phyloP scores from a whole-genome alignment of 768 basidiomycete genomes.

The Pleurotus sapidus region DNA sequence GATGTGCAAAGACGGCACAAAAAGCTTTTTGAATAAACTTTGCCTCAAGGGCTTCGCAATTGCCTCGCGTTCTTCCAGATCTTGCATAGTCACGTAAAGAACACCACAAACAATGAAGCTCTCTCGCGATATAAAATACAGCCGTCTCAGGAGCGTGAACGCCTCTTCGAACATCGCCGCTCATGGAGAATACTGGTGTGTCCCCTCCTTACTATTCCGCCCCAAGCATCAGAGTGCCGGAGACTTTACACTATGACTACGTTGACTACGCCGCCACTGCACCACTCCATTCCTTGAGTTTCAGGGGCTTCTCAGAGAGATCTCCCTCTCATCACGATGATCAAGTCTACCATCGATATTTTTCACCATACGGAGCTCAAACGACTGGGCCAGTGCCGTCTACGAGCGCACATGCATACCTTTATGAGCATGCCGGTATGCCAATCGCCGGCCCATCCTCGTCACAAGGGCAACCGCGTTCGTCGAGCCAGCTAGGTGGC shows the following conservation, averaged over 20 bases:
- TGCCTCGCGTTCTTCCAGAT: slow-evolving; percentile 1
- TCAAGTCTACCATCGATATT: slow-evolving; percentile 37
- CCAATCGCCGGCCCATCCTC: slow-evolving; percentile 36
- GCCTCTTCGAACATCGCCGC: slow-evolving; percentile 5
- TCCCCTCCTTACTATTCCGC: background rate
- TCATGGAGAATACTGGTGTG: background rate
- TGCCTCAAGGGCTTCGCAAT: background rate
- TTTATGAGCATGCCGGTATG: slow-evolving; percentile 27
- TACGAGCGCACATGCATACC: slow-evolving; percentile 31
- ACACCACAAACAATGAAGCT: background rate
- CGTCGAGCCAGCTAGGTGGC: slow-evolving; percentile 10
- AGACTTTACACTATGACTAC: background rate
- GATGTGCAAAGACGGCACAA: no score
- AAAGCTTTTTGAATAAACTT: background rate
- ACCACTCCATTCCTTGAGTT: slow-evolving; percentile 18
- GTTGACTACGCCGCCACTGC: slow-evolving; percentile 2
- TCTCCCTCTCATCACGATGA: slow-evolving; percentile 43
- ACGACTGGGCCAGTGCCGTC: slow-evolving; percentile 27
- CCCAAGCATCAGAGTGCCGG: background rate
- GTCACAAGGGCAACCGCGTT: slow-evolving; percentile 3
- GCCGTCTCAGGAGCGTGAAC: background rate
- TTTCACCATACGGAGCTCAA: slow-evolving; percentile 37
- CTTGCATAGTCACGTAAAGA: background rate
- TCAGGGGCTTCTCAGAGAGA: slow-evolving; percentile 47
- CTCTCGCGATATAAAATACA: slow-evolving; percentile 1